phyloP scores from a whole-genome alignment of 2,329 filamentous ascomycete genomes.

The Aspergillus sp. region DNA sequence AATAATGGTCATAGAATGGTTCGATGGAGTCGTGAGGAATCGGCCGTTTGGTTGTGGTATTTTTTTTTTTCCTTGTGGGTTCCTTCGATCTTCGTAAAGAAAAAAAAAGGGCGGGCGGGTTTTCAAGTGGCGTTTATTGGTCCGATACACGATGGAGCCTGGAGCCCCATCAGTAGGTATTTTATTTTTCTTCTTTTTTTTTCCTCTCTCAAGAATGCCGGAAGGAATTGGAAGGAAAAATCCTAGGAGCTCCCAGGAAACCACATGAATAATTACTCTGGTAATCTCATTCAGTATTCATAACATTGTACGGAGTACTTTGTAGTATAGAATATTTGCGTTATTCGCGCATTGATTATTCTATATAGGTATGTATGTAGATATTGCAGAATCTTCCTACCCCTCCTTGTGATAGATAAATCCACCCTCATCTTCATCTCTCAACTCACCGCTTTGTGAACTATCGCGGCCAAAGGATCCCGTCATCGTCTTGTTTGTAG shows the following conservation, averaged over 20 bases:
- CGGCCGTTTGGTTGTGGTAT: slow-evolving; percentile 11
- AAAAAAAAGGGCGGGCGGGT: slow-evolving; percentile 16
- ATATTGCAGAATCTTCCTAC: not conserved
- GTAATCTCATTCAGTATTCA: not conserved
- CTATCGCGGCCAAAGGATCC: not conserved
- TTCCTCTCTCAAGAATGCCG: slow-evolving; percentile 6
- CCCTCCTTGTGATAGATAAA: slow-evolving; percentile 5
- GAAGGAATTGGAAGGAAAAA: not conserved
- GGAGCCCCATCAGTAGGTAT: not conserved
- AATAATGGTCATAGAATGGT: slow-evolving; percentile 13
- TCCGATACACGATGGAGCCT: slow-evolving; percentile 7
- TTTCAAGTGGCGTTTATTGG: slow-evolving; percentile 27
- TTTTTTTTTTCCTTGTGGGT: slow-evolving; percentile 9
- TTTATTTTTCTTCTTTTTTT: slow-evolving; percentile 7
- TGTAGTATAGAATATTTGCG: no score
- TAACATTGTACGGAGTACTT: no score
- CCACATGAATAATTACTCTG: not conserved
- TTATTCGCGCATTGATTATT: no score
- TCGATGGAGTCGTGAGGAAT: slow-evolving; percentile 11
- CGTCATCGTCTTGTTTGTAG: not conserved
- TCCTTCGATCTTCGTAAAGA: slow-evolving; percentile 13
- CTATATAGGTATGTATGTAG: no score
- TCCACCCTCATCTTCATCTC: no score
- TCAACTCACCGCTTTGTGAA: not conserved
- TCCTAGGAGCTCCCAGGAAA: not conserved